Evolutionary conservation across 352 stramenopile species (phyloP).

Genomic region (Phytophthora chlamydospora): DNA sequence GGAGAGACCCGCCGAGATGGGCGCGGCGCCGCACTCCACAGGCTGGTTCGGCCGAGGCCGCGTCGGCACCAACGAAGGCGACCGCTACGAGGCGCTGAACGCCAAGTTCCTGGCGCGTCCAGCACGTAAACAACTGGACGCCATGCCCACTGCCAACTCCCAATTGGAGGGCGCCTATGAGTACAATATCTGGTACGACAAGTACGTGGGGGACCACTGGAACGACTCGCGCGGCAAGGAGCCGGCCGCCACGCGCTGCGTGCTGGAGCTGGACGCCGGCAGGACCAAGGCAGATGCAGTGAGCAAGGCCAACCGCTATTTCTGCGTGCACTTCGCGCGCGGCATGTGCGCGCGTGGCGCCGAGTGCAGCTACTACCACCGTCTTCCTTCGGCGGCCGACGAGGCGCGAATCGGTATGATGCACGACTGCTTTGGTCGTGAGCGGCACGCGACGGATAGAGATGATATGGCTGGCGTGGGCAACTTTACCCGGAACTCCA

Average conservation of each 20-base stretch:
- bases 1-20: conserved; percentile 92
- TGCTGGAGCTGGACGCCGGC: conserved; percentile 85
- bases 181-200: conserved; percentile 97
- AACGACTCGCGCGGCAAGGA: conserved; percentile 85
- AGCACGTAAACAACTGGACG: conserved; percentile 92
- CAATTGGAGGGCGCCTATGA: conserved; percentile 92
- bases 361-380: conserved; percentile 94
- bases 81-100: conserved; percentile 89
- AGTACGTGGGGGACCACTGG: conserved; percentile 93
- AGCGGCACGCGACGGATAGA: conserved; percentile 90
- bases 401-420: conserved; percentile 85
- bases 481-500: conserved; percentile 91
- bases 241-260: conserved; percentile 86
- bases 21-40: conserved; percentile 87
- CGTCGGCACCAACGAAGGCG: conserved; percentile 66
- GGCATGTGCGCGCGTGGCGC: conserved; percentile 89
- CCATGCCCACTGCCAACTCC: conserved; percentile 84
- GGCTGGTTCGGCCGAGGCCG: conserved; percentile 94
- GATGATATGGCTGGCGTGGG: conserved; percentile 94
- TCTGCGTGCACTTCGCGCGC: conserved; percentile 93
- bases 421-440: conserved; percentile 93
- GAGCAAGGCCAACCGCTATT: conserved; percentile 86
- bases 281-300: conserved; percentile 92
- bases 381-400: conserved; percentile 78
- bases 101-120: conserved; percentile 82